Evolutionary conservation across 768 basidiomycete genomes (phyloP).

Genomic region (Lactarius quietus): DNA sequence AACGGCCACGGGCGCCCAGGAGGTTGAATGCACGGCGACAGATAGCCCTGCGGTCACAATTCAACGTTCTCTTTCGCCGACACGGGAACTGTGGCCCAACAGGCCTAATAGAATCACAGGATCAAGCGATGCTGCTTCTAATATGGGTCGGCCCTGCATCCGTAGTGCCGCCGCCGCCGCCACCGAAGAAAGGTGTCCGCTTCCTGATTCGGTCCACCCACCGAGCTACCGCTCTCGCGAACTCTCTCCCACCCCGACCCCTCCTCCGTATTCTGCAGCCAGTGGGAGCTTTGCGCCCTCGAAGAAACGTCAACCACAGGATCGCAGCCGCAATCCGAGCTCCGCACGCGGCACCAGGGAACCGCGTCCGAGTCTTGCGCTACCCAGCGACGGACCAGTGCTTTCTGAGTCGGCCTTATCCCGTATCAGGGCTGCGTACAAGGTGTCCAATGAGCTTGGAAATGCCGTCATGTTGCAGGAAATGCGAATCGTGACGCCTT

Average conservation of each 20-base stretch:
- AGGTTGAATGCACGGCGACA: not conserved
- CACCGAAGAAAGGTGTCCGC: not conserved
- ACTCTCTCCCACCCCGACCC: not conserved
- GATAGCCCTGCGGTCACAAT: not conserved
- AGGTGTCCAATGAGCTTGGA: conserved; percentile 12
- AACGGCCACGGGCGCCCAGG: not conserved
- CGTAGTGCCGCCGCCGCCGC: too few species aligned
- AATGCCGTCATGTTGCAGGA: conserved; percentile 15
- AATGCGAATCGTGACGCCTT: conserved; percentile 2
- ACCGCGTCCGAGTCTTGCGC: not conserved
- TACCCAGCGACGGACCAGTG: conserved; percentile 1
- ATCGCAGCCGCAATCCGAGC: conserved; percentile 1
- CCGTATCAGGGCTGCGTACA: conserved; percentile 16
- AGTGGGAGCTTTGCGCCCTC: not conserved
- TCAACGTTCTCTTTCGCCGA: not conserved
- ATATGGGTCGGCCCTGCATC: not conserved
- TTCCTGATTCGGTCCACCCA: not conserved
- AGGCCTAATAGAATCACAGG: not conserved
- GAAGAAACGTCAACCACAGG: not conserved
- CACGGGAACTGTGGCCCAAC: not conserved
- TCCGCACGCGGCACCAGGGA: not conserved
- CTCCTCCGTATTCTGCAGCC: conserved; percentile 6
- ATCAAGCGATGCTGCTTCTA: not conserved
- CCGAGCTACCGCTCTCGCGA: not conserved
- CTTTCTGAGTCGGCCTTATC: conserved; percentile 8